Conservation (phyloP, 208 protist species). For the Leishmania amazonensis region DNA sequence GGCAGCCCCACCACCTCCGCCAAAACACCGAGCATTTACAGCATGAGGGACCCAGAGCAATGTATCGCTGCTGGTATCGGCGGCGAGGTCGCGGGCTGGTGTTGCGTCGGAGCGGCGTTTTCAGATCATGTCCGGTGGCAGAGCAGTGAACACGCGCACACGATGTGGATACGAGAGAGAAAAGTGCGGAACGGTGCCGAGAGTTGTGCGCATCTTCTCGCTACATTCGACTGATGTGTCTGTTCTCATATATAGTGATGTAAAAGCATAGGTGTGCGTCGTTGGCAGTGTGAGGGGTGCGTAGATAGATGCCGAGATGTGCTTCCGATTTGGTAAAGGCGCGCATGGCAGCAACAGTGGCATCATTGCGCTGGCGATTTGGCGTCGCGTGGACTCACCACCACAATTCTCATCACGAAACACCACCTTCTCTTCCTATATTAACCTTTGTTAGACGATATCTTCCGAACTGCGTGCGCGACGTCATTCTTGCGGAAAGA, state of each 20-base stretch:
- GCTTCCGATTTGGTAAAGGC: not conserved
- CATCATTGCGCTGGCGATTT: not conserved
- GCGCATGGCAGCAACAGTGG: not conserved
- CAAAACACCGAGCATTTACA: not conserved
- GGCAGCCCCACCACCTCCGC: not conserved
- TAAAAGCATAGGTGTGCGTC: not conserved
- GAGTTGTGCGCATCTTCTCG: no score
- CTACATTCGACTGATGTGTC: no score
- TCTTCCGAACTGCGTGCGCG: not conserved
- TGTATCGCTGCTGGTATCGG: not conserved
- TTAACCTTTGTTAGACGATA: not conserved
- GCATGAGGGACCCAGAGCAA: not conserved
- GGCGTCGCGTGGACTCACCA: not conserved
- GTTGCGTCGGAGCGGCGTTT: not conserved
- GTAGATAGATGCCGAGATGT: not conserved
- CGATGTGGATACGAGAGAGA: no score
- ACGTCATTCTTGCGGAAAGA: not conserved
- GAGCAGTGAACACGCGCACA: no score
- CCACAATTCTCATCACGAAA: not conserved
- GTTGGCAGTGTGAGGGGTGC: no score
- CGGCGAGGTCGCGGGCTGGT: not conserved
- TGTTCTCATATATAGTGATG: not conserved
- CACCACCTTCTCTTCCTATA: not conserved
- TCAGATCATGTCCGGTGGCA: no score
- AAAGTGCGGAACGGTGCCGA: no score